Base-by-base conservation (phyloP, 2,329 filamentous ascomycete genomes). In the Lachnellula suecica region DNA sequence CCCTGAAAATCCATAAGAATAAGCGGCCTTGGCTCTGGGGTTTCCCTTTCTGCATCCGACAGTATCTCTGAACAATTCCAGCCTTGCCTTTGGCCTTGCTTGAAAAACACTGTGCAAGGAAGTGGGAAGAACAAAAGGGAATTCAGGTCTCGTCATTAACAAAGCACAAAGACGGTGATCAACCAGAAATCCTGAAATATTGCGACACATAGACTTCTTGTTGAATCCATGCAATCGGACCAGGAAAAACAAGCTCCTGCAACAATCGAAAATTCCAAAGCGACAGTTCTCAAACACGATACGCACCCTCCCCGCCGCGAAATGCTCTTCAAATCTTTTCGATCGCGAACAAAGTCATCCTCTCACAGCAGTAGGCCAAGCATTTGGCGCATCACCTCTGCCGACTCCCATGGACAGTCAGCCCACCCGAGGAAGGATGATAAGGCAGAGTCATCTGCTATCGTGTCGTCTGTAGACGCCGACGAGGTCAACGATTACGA, bases 241-340 rank as follows among this genome's bases (percentile, higher is more conserved):
- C n/a, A n/a, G n/a, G n/a, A n/a, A n/a, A n/a, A n/a, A 9, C 37
- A 23, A 40, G 15, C 11, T 19, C 19, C n/a, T n/a, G 2, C 2
- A 23, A n/a, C 10, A 20, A 7, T 40, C 13, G 20, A 9, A 22
- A 22, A 17, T 17, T 19, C 17, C 11, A 40, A n/a, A 6, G 15
- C 15, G 15, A n/a, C 15, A n/a, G n/a, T n/a, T n/a, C n/a, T n/a
- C n/a, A n/a, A n/a, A n/a, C n/a, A n/a, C n/a, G n/a, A n/a, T n/a
- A n/a, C 37, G 37, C 37, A 19, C 37, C 9, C 17, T 22, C 34
- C 9, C 29, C n/a, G 13, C 34, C 22, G 35, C 49, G 53, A 49
- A 25, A 62, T 61, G 59, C 51, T 61, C 42, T 61, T 62, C 52
- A 58, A 62, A 47, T 44, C 48, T 23, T 25, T 61, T 10, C 60